Evolutionary conservation across 2,329 filamentous ascomycete species (phyloP).

Genomic region (Colletotrichum noveboracense): DNA sequence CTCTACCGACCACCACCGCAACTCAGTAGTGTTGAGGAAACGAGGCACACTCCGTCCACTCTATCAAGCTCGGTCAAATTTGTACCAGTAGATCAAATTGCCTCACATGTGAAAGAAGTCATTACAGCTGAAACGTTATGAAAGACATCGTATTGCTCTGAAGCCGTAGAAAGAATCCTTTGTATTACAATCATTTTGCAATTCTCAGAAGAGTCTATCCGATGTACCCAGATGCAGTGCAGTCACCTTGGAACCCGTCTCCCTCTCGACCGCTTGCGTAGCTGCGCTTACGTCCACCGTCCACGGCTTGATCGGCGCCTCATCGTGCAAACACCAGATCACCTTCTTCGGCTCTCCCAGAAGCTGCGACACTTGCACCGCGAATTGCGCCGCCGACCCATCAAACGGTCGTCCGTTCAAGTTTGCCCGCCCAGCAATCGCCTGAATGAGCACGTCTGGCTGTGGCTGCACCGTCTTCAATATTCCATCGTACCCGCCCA

Average conservation of each 20-base stretch:
- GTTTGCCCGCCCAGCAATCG: slow-evolving; percentile 27
- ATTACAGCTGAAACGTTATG: not conserved
- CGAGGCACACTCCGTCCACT: not conserved
- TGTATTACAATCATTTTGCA: not conserved
- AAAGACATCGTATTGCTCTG: not conserved
- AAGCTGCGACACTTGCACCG: not conserved
- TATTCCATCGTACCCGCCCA: slow-evolving; percentile 26
- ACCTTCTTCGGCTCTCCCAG: not conserved
- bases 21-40: not conserved
- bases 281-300: not conserved
- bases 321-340: slow-evolving; percentile 5
- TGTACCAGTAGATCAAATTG: not conserved
- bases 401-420: slow-evolving; percentile 9
- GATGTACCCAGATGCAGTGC: not conserved
- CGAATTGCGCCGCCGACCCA: not conserved
- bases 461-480: slow-evolving; percentile 24
- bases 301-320: slow-evolving; percentile 1
- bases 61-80: not conserved
- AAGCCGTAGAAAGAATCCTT: not conserved
- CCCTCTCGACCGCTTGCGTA: not conserved
- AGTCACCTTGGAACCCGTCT: not conserved
- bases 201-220: not conserved
- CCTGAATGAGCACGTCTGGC: slow-evolving; percentile 27
- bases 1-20: not conserved
- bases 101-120: no score